phyloP scores from a whole-genome alignment of 495 filamentous ascomycete species.

The Sordaria brevicollis region DNA sequence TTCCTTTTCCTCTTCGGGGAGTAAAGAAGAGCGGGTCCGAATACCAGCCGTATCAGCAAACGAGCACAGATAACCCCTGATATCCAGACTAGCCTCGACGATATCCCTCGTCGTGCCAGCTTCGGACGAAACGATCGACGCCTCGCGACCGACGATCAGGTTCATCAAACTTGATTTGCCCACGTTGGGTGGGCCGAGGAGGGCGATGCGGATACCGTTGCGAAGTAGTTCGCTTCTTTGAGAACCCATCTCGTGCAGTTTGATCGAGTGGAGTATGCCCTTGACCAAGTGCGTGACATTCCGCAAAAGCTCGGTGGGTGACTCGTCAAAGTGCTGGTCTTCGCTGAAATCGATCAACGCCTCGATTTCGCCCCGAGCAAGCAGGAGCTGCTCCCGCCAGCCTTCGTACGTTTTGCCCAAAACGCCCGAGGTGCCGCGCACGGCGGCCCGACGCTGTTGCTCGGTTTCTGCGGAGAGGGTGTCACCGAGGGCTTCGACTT shows the following conservation, averaged over 20 bases:
- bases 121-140: conserved; percentile 85
- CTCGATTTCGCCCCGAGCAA: conserved; percentile 83
- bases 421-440: conserved; percentile 60
- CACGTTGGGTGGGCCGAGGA: conserved; percentile 87
- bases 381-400: conserved; percentile 69
- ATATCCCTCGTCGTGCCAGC: conserved; percentile 91
- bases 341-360: conserved; percentile 95
- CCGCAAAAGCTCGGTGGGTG: conserved; percentile 55
- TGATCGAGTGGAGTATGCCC: conserved; percentile 49
- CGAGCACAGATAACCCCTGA: conserved; percentile 78
- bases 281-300: conserved; percentile 57
- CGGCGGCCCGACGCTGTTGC: conserved; percentile 79
- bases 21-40: conserved; percentile 26
- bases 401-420: conserved; percentile 71
- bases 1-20: conserved; percentile 4
- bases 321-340: conserved; percentile 94
- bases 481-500: conserved; percentile 87
- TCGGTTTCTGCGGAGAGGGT: conserved; percentile 81
- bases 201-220: conserved; percentile 73
- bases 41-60: conserved; percentile 92
- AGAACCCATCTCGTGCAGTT: conserved; percentile 60
- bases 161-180: conserved; percentile 95
- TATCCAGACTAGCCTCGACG: conserved; percentile 82
- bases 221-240: conserved; percentile 76
- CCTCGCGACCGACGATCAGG: conserved; percentile 80